phyloP scores from a whole-genome alignment of 345 rosid genomes.

The Eucalyptus melliodora region DNA sequence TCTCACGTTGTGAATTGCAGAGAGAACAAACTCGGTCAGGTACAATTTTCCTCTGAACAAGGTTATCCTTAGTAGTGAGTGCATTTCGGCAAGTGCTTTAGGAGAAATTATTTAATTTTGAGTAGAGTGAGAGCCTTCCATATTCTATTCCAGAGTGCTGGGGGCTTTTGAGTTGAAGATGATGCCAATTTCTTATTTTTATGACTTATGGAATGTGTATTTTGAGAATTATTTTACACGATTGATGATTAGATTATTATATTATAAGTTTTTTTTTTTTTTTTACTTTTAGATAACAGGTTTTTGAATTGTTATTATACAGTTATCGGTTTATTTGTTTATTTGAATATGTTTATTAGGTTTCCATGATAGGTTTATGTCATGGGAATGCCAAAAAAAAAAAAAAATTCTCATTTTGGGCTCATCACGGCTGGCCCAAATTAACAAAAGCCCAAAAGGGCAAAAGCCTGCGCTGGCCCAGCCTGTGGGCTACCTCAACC shows the following conservation, averaged over 20 bases:
- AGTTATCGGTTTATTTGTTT: neutral
- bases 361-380: neutral
- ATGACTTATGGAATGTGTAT: neutral
- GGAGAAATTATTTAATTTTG: neutral
- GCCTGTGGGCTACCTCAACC: neutral
- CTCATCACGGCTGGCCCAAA: neutral
- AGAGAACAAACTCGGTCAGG: neutral
- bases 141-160: neutral
- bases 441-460: neutral
- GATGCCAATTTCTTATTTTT: neutral
- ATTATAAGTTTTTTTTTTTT: neutral
- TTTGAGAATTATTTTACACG: neutral
- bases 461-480: neutral
- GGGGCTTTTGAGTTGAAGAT: neutral
- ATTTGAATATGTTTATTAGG: neutral
- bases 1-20: neutral
- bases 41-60: neutral
- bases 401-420: neutral
- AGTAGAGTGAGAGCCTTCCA: neutral
- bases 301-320: neutral
- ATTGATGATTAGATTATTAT: neutral
- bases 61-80: neutral
- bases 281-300: neutral
- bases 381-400: too few species aligned
- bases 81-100: neutral